Conservation (phyloP, 1,284 basidiomycete species). For the Malassezia brasiliensis region DNA sequence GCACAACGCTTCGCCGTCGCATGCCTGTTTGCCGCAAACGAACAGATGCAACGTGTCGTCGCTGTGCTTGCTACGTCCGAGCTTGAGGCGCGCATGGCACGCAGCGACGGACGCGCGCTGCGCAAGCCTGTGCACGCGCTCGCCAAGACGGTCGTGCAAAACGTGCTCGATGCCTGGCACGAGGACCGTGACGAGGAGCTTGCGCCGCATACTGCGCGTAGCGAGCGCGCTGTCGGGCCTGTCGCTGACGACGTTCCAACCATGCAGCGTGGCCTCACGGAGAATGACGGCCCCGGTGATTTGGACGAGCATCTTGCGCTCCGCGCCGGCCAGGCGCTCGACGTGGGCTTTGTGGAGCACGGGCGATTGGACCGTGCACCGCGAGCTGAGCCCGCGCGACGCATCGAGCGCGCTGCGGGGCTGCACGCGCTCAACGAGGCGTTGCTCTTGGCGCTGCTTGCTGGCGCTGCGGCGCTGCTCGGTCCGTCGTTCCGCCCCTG, state of each 20-base stretch:
- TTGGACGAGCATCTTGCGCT: neutral
- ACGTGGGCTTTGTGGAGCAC: conserved; percentile 6
- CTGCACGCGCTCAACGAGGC: conserved; percentile 6
- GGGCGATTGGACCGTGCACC: neutral
- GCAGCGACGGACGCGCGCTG: conserved; percentile 11
- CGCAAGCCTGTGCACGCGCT: conserved; percentile 28
- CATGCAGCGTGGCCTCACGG: neutral
- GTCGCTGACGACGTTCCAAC: neutral
- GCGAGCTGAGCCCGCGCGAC: neutral
- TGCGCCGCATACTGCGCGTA: neutral
- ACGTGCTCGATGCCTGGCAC: conserved; percentile 25
- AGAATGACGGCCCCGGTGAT: neutral
- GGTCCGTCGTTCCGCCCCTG: conserved; percentile 29
- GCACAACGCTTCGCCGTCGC: conserved; percentile 1
- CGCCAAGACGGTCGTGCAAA: conserved; percentile 18
- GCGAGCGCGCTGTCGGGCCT: neutral
- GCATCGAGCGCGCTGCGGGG: neutral
- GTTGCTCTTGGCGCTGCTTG: conserved; percentile 24
- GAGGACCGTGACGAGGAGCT: conserved; percentile 25
- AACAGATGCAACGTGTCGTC: conserved; percentile 24
- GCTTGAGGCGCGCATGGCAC: neutral
- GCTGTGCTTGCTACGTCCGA: conserved; percentile 20
- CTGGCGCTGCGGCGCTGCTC: conserved; percentile 24
- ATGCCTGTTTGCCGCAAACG: conserved; percentile 21
- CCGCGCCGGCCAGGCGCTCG: neutral